Evolutionary conservation across 2,329 filamentous ascomycete species (phyloP).

Genomic region (Penicillium carneum): DNA sequence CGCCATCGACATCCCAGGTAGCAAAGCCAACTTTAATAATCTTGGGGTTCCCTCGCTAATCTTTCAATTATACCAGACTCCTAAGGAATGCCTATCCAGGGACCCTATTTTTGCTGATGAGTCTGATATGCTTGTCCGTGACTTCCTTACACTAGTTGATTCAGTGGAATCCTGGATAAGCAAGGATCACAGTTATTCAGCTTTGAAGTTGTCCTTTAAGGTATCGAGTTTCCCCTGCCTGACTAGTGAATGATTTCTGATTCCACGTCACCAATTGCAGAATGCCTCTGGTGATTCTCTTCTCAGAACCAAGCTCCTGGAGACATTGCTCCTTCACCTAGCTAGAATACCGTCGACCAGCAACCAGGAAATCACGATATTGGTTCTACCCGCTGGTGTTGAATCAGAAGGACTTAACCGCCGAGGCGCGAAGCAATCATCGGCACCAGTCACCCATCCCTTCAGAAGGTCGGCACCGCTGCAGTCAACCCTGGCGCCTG

Average conservation of each 20-base stretch:
- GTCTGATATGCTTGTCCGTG: conserved; percentile 18
- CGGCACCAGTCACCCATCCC: conserved; percentile 2
- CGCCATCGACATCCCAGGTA: conserved; percentile 25
- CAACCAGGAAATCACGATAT: conserved; percentile 64
- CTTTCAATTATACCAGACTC: conserved; percentile 20
- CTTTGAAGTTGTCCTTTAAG: conserved; percentile 45
- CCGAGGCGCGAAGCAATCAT: conserved; percentile 8
- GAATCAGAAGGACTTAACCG: background rate
- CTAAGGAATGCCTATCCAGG: conserved; percentile 34
- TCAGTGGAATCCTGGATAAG: conserved; percentile 42
- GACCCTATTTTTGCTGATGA: conserved; percentile 29
- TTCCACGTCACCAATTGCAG: conserved; percentile 27
- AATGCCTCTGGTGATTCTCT: conserved; percentile 15
- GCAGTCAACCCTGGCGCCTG: conserved; percentile 65
- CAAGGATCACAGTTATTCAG: conserved; percentile 33
- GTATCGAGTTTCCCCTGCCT: conserved; percentile 32
- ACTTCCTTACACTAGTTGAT: conserved; percentile 49
- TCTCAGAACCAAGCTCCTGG: conserved; percentile 55
- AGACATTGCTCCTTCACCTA: conserved; percentile 56
- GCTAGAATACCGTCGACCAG: conserved; percentile 58
- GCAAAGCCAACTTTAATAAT: background rate
- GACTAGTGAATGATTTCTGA: background rate
- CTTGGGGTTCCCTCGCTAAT: background rate
- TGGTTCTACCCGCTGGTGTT: conserved; percentile 58
- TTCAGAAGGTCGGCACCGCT: conserved; percentile 39